A percentile compares a stretch with the other conserved stretches of the same genome.
phyloP scores from a whole-genome alignment of 495 filamentous ascomycete genomes.

The Neurospora sp. region DNA sequence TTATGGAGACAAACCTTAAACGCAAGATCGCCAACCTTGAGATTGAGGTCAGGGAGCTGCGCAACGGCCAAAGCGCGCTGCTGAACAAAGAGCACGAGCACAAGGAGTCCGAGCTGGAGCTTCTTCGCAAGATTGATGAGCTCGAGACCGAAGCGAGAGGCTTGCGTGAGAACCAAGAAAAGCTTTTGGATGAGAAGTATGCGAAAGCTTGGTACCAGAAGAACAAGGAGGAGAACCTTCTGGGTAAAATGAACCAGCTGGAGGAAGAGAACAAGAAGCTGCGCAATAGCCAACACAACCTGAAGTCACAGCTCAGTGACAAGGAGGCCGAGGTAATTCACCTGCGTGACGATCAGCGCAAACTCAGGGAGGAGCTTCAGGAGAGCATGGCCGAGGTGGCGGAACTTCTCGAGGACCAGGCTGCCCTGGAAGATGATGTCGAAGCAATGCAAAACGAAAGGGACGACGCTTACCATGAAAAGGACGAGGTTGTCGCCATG shows the following conservation, averaged over 20 bases:
- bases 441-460: slow-evolving; percentile 21
- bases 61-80: background rate
- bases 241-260: slow-evolving; percentile 30
- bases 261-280: slow-evolving; percentile 29
- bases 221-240: slow-evolving; percentile 21
- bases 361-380: slow-evolving; percentile 23
- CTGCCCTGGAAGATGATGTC: slow-evolving; percentile 2
- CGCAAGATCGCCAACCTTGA: background rate
- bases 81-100: slow-evolving; percentile 9
- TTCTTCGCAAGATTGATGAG: background rate
- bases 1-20: background rate
- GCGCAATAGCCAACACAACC: slow-evolving; percentile 15
- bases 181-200: background rate
- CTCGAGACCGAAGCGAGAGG: background rate
- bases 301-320: slow-evolving; percentile 12
- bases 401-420: slow-evolving; percentile 7
- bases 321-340: background rate
- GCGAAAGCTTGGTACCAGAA: background rate
- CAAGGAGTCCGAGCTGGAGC: slow-evolving; percentile 6
- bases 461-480: slow-evolving; percentile 8
- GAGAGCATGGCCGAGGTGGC: slow-evolving; percentile 4
- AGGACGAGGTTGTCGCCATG: slow-evolving; percentile 1
- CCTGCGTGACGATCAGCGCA: slow-evolving; percentile 1
- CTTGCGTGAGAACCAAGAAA: background rate
- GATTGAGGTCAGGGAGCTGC: background rate